Base-by-base conservation (phyloP, 108 stramenopile species). In the Cyclostephanos invisitatus region DNA sequence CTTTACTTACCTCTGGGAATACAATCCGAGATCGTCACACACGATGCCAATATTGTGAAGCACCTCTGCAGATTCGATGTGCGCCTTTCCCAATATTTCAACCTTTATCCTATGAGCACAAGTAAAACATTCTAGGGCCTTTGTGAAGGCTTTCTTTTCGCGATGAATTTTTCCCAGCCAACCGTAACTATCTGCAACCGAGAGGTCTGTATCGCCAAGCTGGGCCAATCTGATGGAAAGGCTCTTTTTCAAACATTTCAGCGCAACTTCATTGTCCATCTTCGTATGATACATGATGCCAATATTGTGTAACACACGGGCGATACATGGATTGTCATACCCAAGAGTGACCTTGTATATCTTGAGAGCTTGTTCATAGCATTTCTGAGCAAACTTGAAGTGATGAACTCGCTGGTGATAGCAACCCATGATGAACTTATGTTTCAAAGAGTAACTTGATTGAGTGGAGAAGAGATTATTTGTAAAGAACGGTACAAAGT, bases 151-250 rank as follows among this genome's bases (percentile, higher is more conserved):
- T 25, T 70, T 71, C 20, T 66, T 64, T 50, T 83, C 82, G 55
- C 85, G 64, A 55, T 86, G 72, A 17, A 86, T 76, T 17, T 83
- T 86, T 15, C 85, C 85, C n/a, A 86, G 77, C 84, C 84, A 85
- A 17, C 84, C 79, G 4, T 72, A 47, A 21, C 77, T 85, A 22
- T 85, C 81, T 8, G 84, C 81, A 56, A 82, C 78, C 15, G 67
- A 74, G n/a, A 74, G 29, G 7, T 84, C 80, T 11, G 44, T 67
- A 2, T 64, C 64, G 0, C 73, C 74, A 7, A 73, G 60, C 54
- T 47, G 9, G 44, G 64, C 15, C 40, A 67, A 35, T 40, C 77
- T 48, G 11, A 85, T 83, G 4, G 74, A 74, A 21, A 85, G 48
- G 24, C 73, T 69, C 40, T 70, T 82, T 60, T 79, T 63, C 24